phyloP scores from a whole-genome alignment of 2,329 filamentous ascomycete genomes.

The Shiraia sp. region DNA sequence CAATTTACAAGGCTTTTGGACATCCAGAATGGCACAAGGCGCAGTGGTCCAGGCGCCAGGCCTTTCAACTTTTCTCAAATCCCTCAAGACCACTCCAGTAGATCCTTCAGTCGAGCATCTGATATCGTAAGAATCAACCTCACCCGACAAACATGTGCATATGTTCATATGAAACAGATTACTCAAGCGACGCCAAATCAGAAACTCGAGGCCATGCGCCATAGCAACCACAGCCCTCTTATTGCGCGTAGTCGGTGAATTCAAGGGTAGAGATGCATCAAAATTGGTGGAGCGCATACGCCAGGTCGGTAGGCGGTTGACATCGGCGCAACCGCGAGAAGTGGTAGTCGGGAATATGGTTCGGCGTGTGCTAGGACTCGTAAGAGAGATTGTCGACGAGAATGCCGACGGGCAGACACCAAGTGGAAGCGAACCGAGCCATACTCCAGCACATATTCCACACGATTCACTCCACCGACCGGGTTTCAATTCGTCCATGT shows the following conservation, averaged over 20 bases:
- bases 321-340: constrained; percentile 84
- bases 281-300: constrained; percentile 81
- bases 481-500: constrained; percentile 47
- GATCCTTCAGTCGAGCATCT: constrained; percentile 84
- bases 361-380: constrained; percentile 83
- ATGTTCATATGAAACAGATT: constrained; percentile 58
- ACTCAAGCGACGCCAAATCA: constrained; percentile 88
- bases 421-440: constrained; percentile 61
- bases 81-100: constrained; percentile 71
- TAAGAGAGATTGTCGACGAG: constrained; percentile 87
- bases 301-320: constrained; percentile 75
- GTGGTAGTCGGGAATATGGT: constrained; percentile 95
- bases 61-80: constrained; percentile 56
- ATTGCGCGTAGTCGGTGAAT: constrained; percentile 80
- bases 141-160: neutral
- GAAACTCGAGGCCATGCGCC: constrained; percentile 84
- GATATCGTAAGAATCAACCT: constrained; percentile 67
- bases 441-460: constrained; percentile 48
- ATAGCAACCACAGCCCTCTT: constrained; percentile 89
- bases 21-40: constrained; percentile 28
- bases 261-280: constrained; percentile 75
- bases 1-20: neutral
- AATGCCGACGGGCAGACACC: constrained; percentile 68
- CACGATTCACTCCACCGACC: constrained; percentile 45
- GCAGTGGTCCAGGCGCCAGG: constrained; percentile 63